Evolutionary conservation across 768 basidiomycete genomes (phyloP).

Genomic region (Leccinum pellstonianum): DNA sequence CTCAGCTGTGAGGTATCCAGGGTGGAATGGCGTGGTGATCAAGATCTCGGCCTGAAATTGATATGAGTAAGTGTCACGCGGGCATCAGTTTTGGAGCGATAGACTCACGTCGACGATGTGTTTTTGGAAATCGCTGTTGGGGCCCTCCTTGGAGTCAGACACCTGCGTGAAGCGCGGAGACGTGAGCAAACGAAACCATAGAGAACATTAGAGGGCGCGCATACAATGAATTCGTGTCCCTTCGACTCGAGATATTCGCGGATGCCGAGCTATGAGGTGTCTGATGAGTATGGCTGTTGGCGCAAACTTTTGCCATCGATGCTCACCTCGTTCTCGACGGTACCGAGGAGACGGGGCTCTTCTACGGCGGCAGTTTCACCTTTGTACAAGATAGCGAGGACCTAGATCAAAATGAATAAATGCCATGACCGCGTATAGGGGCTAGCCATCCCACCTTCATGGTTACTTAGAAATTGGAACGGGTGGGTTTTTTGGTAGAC

Average conservation of each 20-base stretch:
- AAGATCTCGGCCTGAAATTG: conserved; percentile 64
- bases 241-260: conserved; percentile 62
- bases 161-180: conserved; percentile 42
- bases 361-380: conserved; percentile 63
- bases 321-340: conserved; percentile 72
- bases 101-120: conserved; percentile 70
- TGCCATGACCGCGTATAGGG: neutral
- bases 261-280: conserved; percentile 59
- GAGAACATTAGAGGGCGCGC: conserved; percentile 14
- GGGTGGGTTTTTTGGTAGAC: neutral
- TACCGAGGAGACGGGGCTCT: conserved; percentile 77
- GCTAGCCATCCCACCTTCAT: conserved; percentile 42
- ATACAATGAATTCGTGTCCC: conserved; percentile 75
- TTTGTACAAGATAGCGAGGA: conserved; percentile 73
- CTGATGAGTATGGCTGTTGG: neutral
- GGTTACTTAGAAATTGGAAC: conserved; percentile 3
- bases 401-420: conserved; percentile 34
- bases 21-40: conserved; percentile 86
- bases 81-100: neutral
- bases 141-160: conserved; percentile 80
- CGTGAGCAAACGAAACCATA: neutral
- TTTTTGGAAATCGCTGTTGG: conserved; percentile 79
- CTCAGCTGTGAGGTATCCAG: conserved; percentile 76
- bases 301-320: neutral
- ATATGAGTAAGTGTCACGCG: conserved; percentile 11